A percentile compares a stretch with the other conserved stretches of the same genome.
phyloP scores from a whole-genome alignment of 345 rosid species.

The Iberis pinnata region DNA sequence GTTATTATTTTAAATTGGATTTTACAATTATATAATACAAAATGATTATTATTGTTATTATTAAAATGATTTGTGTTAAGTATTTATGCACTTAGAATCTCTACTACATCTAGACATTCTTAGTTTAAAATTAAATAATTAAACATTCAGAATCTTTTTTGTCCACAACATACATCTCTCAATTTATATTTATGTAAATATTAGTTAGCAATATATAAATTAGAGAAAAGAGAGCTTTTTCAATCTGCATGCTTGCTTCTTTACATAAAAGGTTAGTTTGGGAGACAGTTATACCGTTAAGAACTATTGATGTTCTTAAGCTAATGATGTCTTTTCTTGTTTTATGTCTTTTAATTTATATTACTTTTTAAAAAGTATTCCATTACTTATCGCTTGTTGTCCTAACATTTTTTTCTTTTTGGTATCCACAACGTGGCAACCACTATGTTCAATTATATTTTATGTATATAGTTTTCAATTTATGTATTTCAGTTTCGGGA shows the following conservation, averaged over 20 bases:
- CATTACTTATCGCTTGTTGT: slow-evolving; percentile 11
- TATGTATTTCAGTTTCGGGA: background rate
- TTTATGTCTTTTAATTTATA: slow-evolving; percentile 1
- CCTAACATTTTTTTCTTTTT: background rate
- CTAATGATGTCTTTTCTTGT: slow-evolving; percentile 17
- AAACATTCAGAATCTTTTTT: slow-evolving; percentile 1
- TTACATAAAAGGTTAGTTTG: slow-evolving; percentile 27
- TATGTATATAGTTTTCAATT: background rate
- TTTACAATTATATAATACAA: background rate
- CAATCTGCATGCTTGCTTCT: slow-evolving; percentile 28
- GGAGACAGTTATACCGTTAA: slow-evolving; percentile 31
- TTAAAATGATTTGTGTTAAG: background rate
- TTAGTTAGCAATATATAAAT: slow-evolving; percentile 2
- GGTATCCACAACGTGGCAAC: slow-evolving; percentile 38
- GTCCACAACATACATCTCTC: slow-evolving; percentile 10
- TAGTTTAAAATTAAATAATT: background rate
- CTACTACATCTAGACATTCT: background rate
- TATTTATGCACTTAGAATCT: background rate
- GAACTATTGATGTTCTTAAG: background rate
- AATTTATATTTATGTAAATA: background rate
- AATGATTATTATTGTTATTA: background rate
- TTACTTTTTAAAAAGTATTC: slow-evolving; percentile 2
- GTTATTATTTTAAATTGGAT: no score
- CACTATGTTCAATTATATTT: slow-evolving; percentile 27
- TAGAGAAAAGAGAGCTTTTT: slow-evolving; percentile 14